Percentiles rank a stretch among this genome's conserved stretches.
Conservation (phyloP, 2,329 filamentous ascomycete genomes). For the Botrytis cinerea region DNA sequence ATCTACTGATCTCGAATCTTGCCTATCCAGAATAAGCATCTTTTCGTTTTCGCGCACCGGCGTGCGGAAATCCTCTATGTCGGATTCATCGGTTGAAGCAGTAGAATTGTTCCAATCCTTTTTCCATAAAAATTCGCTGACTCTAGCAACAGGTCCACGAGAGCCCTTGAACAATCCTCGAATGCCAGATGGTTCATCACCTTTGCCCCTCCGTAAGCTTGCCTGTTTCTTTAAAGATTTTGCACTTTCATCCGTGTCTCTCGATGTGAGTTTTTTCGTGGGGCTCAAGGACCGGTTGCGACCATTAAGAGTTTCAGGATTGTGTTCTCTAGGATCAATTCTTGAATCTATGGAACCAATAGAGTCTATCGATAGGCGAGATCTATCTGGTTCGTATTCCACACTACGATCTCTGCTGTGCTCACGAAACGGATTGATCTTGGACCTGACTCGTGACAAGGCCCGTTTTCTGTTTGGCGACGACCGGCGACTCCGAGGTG, state of each 20-base stretch:
- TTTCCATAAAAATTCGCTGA: conserved; percentile 61
- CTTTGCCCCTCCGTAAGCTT: conserved; percentile 49
- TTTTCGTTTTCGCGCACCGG: conserved; percentile 43
- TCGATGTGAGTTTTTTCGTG: conserved; percentile 43
- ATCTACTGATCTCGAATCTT: conserved; percentile 20
- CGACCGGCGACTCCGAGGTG: conserved; percentile 60
- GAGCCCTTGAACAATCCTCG: conserved; percentile 77
- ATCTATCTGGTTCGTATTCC: conserved; percentile 43
- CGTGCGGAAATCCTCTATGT: conserved; percentile 48
- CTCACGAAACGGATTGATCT: conserved; percentile 43
- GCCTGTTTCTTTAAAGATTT: conserved; percentile 52
- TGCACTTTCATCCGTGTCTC: conserved; percentile 49
- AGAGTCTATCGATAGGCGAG: conserved; percentile 21
- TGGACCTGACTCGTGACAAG: conserved; percentile 46
- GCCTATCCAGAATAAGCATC: conserved; percentile 37
- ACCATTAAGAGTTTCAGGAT: conserved; percentile 30
- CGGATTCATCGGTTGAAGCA: conserved; percentile 51
- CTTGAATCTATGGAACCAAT: conserved; percentile 21
- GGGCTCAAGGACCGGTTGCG: conserved; percentile 44
- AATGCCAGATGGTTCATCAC: conserved; percentile 57
- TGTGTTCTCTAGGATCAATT: conserved; percentile 32
- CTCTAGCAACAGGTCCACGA: conserved; percentile 62
- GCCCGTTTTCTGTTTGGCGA: conserved; percentile 63
- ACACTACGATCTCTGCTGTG: conserved; percentile 51
- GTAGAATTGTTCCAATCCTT: conserved; percentile 53